Evolutionary conservation across 805 yeast genomes (phyloP), one percentile per base, ranked within the genome.

Genomic region (Debaryomyces tyrocola): DNA sequence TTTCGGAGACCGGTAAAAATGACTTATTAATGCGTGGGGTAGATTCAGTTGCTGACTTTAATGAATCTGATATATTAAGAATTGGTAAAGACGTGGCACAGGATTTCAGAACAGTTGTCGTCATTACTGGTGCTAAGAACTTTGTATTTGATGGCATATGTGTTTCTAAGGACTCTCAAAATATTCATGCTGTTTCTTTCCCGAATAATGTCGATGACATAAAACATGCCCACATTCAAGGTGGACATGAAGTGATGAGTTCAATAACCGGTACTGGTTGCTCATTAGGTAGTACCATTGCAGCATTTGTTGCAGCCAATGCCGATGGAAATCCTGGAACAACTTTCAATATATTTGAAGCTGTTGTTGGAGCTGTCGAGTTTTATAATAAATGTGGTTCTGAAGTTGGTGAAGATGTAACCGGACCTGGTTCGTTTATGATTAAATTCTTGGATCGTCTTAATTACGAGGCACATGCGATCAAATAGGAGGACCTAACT

Each of bases 231-330:
- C 53, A 58, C 2, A 58, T 83, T 4, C 47, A 56, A 7, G 92
- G 91, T 5, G 90, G 94, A 1, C 75, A 80, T 53, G 64, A 65
- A 17, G 53, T 82, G 14, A 83, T 89, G 85, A 84, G 84, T 0
- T 60, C 68, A 9, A 78, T 89, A 4, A 89, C 96, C 0, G 96
- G 95, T 0, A 73, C 90, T 2, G 96, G 96, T 0, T 90, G 96
- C 51, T 79, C 92, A 0, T 65, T 90, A 33, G 96, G 96, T 1
- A 82, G 90, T 38, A 76, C 80, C 0, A 80, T 89, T 44, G 83
- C 87, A 0, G 70, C 87, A 1, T 75, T 70, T 48, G 60, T 82
- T 2, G 83, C 83, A 3, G 78, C 80, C 2, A 55, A 63, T 44
- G 64, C 73, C 0, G 63, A 57, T 6, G 64, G 62, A 4, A 33